Evolutionary conservation across 805 yeast species (phyloP).

Genomic region (Cyberlindnera xylosilytica): DNA sequence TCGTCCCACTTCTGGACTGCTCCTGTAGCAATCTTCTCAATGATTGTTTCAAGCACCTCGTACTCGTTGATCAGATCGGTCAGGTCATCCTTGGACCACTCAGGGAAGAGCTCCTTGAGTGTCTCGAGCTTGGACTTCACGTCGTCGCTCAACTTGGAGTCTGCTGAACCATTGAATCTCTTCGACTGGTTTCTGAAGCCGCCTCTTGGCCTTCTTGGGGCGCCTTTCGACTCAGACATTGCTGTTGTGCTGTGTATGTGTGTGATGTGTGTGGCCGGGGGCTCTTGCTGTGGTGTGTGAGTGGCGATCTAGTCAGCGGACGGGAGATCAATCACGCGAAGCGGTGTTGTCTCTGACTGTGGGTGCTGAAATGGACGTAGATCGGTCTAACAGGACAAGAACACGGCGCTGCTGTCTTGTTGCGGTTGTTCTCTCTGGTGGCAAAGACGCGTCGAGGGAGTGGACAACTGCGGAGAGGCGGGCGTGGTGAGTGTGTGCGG

Average conservation of each 20-base stretch:
- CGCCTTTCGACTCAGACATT: conserved; percentile 19
- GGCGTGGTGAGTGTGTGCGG: no score
- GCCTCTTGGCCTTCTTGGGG: conserved; percentile 28
- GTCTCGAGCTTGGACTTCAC: conserved; percentile 44
- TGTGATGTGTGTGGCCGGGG: conserved; percentile 3
- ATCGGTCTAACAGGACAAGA: neutral
- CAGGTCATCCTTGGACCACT: conserved; percentile 88
- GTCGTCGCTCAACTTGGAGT: conserved; percentile 30
- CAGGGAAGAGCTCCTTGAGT: conserved; percentile 86
- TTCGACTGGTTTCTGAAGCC: conserved; percentile 45
- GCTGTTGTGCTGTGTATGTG: conserved; percentile 9
- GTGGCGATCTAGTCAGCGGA: neutral
- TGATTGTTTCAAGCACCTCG: conserved; percentile 72
- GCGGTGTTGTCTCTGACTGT: conserved; percentile 4
- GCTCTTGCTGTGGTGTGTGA: neutral
- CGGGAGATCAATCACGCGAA: neutral
- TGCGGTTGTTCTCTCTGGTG: conserved; percentile 2
- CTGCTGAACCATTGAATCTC: conserved; percentile 27
- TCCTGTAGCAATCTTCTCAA: conserved; percentile 86
- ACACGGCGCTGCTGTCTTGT: neutral
- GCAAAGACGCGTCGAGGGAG: neutral
- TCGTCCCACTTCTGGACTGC: conserved; percentile 93
- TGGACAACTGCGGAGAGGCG: neutral
- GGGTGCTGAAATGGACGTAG: neutral
- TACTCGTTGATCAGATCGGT: conserved; percentile 71